Conservation (phyloP, 2,329 filamentous ascomycete genomes). For the Arthrobotrys pseudoclavata region DNA sequence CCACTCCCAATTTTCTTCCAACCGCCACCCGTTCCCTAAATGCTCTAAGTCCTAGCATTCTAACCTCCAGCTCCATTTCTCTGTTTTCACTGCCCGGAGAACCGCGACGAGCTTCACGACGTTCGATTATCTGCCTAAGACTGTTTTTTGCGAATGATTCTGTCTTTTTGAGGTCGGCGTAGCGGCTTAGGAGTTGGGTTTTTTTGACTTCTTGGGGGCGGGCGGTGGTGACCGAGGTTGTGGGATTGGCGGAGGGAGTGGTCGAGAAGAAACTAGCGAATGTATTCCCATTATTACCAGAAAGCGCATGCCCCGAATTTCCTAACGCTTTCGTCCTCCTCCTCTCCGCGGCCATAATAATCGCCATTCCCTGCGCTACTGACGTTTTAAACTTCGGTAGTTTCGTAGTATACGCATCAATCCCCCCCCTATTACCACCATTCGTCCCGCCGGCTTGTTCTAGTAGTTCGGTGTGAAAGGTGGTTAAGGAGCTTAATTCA, state of each 20-base stretch:
- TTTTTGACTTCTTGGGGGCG: constrained; percentile 56
- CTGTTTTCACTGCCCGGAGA: constrained; percentile 41
- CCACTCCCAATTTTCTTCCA: constrained; percentile 46
- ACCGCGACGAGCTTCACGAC: constrained; percentile 41
- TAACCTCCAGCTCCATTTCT: constrained; percentile 57
- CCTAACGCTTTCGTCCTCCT: constrained; percentile 22
- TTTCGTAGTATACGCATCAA: constrained; percentile 38
- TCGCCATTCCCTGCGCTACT: constrained; percentile 53
- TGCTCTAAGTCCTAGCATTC: constrained; percentile 50
- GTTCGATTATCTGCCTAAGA: constrained; percentile 51
- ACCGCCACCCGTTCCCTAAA: constrained; percentile 45
- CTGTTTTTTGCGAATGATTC: constrained; percentile 52
- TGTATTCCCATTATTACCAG: constrained; percentile 6
- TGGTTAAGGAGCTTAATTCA: constrained; percentile 37
- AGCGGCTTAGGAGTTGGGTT: constrained; percentile 49
- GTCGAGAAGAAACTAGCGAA: constrained; percentile 37
- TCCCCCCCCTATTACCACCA: background rate
- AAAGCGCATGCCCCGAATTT: background rate
- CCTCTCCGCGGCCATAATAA: constrained; percentile 52
- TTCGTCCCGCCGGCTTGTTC: background rate
- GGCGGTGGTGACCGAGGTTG: background rate
- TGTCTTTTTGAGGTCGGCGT: constrained; percentile 55
- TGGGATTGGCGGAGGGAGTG: no score
- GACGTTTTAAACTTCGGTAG: constrained; percentile 52
- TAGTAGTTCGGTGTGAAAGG: constrained; percentile 31